phyloP scores from a whole-genome alignment of 192 early-diverging fungal genomes.

The Umbelopsis ramanniana region DNA sequence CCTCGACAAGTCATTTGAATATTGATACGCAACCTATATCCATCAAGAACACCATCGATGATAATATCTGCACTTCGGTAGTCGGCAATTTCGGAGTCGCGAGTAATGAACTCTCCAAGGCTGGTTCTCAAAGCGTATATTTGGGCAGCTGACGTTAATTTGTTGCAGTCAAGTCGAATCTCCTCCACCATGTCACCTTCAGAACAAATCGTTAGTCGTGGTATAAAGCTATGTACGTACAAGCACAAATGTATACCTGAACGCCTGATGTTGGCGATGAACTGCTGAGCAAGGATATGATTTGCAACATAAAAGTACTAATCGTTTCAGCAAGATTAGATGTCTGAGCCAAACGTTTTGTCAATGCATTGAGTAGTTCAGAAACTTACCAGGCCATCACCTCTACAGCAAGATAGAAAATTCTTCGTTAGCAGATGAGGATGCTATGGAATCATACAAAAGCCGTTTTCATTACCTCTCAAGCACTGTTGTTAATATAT shows the following conservation, averaged over 20 bases:
- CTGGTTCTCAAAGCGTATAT: conserved; percentile 9
- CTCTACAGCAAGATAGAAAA: not conserved
- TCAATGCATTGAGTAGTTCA: not conserved
- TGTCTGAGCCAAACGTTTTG: not conserved
- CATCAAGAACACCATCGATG: not conserved
- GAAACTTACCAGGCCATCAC: conserved; percentile 2
- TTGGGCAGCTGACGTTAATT: not conserved
- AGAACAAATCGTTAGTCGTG: too few species aligned
- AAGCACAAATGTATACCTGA: not conserved
- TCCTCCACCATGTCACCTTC: conserved; percentile 9
- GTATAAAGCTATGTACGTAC: too few species aligned
- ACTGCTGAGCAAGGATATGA: not conserved
- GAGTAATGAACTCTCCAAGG: conserved; percentile 11
- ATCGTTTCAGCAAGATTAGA: not conserved
- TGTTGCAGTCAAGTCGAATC: conserved; percentile 1
- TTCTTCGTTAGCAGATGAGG: not conserved
- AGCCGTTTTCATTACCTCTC: not conserved
- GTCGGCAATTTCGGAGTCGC: conserved; percentile 2
- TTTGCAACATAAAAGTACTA: conserved; percentile 13
- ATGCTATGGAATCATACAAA: too few species aligned
- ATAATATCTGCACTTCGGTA: conserved; percentile 15
- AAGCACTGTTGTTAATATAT: conserved; percentile 1
- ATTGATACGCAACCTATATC: conserved; percentile 10
- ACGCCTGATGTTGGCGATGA: conserved; percentile 8
- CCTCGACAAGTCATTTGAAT: conserved; percentile 17